Evolutionary conservation across 2,329 filamentous ascomycete genomes (phyloP), one percentile per base, ranked within the genome.

Genomic region (Cryphonectria carpinicola): DNA sequence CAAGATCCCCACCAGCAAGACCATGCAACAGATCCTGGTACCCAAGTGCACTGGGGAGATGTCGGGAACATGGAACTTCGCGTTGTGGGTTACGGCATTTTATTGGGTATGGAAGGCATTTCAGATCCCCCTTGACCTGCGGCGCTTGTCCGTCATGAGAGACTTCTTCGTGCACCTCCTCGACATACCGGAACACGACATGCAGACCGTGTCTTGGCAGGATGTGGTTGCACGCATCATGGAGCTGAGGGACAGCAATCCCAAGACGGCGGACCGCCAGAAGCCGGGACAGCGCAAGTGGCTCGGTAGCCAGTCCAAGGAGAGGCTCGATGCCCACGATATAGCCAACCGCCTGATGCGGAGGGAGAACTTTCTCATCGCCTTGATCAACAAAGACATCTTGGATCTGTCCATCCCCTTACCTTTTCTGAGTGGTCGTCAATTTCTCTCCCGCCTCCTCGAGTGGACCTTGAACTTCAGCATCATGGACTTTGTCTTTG

Each of bases 321-420:
- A 98, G 81, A 88, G 95, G 73, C 90, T 99, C 75, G 96, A 98
- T 80, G 96, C 96, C 14, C 94, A 98, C 76, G 96, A 98, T 77
- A 98, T 99, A 79, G 96, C 96, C 8, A 99, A 98, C 78, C 90
- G 96, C 43, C 83, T 99, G 62, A 98, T 99, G 96, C 91, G 96
- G 71, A 92, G 93, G 77, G 95, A 98, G 73, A 99, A 99, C 77
- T 99, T 98, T 76, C 88, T 98, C 73, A 98, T 99, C 76, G 96
- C 96, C 5, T 86, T 99, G 76, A 94, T 98, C 82, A 99, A 99
- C 84, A 98, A 99, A 80, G 96, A 98, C 72, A 89, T 98, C 52
- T 82, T 99, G 58, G 91, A 99, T 78, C 84, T 98, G 62, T 94
- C 93, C 0, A 86, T 98, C 3, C 93, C 94, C 1, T 81, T 99